Conservation (phyloP, 805 yeast genomes). For the Kazachstania viticola region DNA sequence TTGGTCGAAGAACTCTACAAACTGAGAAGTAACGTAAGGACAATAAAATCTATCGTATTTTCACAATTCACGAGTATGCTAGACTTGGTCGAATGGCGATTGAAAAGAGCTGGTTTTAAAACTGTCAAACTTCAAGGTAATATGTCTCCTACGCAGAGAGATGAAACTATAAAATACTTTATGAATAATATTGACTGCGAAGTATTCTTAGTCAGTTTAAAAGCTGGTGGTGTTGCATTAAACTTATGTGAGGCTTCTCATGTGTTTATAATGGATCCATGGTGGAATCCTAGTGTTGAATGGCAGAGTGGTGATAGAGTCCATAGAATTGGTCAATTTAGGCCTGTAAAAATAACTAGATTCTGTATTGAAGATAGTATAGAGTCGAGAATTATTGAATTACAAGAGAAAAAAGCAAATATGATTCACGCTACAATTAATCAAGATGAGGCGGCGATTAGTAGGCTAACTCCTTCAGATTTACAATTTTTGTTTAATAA, state of each 20-base stretch:
- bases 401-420: slow-evolving; percentile 94
- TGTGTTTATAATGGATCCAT: slow-evolving; percentile 90
- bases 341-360: slow-evolving; percentile 89
- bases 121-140: slow-evolving; percentile 93
- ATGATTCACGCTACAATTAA: slow-evolving; percentile 97
- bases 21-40: slow-evolving; percentile 72
- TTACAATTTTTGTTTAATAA: slow-evolving; percentile 88
- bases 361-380: slow-evolving; percentile 94
- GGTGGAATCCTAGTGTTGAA: slow-evolving; percentile 99
- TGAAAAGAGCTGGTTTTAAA: slow-evolving; percentile 87
- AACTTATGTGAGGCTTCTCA: slow-evolving; percentile 95
- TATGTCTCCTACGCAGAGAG: slow-evolving; percentile 94
- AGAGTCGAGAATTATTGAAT: slow-evolving; percentile 87
- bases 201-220: slow-evolving; percentile 84
- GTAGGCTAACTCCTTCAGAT: slow-evolving; percentile 82
- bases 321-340: slow-evolving; percentile 89
- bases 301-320: slow-evolving; percentile 98
- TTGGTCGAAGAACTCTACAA: slow-evolving; percentile 85
- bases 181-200: slow-evolving; percentile 90
- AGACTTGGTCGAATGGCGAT: slow-evolving; percentile 91
- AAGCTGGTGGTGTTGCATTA: slow-evolving; percentile 98
- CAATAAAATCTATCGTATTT: slow-evolving; percentile 91
- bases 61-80: slow-evolving; percentile 96
- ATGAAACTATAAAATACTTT: slow-evolving; percentile 77
- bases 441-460: slow-evolving; percentile 84